Evolutionary conservation across 345 rosid genomes (phyloP), one percentile per base, ranked within the genome.

Genomic region (Corymbia maculata): DNA sequence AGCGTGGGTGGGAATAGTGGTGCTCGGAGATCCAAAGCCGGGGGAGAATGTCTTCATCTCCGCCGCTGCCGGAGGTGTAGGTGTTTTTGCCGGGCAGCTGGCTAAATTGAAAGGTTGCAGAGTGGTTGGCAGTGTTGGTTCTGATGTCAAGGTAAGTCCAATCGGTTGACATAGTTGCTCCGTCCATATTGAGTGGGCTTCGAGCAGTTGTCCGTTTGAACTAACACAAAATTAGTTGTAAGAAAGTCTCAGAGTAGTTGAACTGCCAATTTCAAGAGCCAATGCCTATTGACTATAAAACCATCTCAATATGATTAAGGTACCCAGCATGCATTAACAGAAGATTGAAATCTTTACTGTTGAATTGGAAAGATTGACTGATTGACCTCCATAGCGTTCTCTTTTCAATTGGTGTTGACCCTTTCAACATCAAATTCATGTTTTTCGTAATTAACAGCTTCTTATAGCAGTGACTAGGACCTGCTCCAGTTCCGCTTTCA

Each of bases 21-120:
- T 87, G 87, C 10, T 93, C 7, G 93, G 91, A 79, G 89, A 91
- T 21, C 85, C 92, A 2, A 92, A 88, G 85, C 68, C 86, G 9
- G 94, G 93, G 4, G 88, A 89, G 7, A 91, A 90, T 49, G 88
- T 92, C 22, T 93, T 93, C 47, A 86, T 93, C 42, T 93, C 94
- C 7, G 93, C 93, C 0, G 94, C 94, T 1, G 94, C 93, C 17
- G 93, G 93, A 13, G 94, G 93, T 5, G 94, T 92, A 26, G 94
- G 93, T 4, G 88, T 90, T 91, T 32, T 66, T 42, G 94, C 94
- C 1, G 93, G 94, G 15, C 92, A 93, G 30, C 59, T 93, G 75
- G 94, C 94, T 49, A 93, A 92, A 88, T 91, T 93, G 44, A 91
- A 51, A 85, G 93, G 93, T 66, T 92, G 93, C 42, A 87, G 90